These are phyloP conservation scores for Globisporangium cylindrosporum DNA, from an alignment of 352 stramenopile genomes.

Conservation along the genomic window DNA sequence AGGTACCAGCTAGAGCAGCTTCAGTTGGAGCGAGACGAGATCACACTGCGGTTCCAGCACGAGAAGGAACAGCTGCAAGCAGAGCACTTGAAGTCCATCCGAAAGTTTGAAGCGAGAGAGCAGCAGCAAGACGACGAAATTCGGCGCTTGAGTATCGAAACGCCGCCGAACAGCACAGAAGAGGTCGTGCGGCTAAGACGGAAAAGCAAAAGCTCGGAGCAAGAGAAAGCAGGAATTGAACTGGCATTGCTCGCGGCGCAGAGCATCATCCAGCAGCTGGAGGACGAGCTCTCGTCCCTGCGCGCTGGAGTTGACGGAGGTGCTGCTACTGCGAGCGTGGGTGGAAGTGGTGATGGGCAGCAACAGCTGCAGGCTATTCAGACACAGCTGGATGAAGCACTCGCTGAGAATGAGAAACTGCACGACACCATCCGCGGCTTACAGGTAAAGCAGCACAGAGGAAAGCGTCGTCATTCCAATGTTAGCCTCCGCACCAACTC, in stretches of 20 bases:
- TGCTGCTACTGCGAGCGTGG: not conserved
- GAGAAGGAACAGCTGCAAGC: conserved; percentile 29
- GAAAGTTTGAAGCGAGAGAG: conserved; percentile 16
- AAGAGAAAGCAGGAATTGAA: conserved; percentile 30
- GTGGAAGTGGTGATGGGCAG: conserved; percentile 14
- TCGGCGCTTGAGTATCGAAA: conserved; percentile 15
- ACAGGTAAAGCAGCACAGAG: conserved; percentile 49
- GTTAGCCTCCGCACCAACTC: conserved; percentile 26
- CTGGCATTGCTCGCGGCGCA: conserved; percentile 29
- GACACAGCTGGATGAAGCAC: conserved; percentile 42
- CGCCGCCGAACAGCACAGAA: conserved; percentile 17
- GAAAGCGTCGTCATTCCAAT: conserved; percentile 35
- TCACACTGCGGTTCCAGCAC: conserved; percentile 4
- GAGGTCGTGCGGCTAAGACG: conserved; percentile 15
- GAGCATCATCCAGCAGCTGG: conserved; percentile 42
- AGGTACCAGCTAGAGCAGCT: conserved; percentile 5
- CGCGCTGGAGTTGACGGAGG: not conserved
- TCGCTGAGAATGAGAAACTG: conserved; percentile 61
- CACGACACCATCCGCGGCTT: conserved; percentile 60
- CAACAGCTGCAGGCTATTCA: conserved; percentile 27
- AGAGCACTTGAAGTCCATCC: conserved; percentile 12
- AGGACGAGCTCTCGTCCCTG: conserved; percentile 25
- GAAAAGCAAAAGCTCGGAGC: conserved; percentile 22
- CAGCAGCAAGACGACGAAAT: conserved; percentile 25
- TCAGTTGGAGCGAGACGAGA: conserved; percentile 17